These are phyloP conservation scores for Saturnispora mendoncae DNA, from an alignment of 805 yeast species.

Conservation along the genomic window DNA sequence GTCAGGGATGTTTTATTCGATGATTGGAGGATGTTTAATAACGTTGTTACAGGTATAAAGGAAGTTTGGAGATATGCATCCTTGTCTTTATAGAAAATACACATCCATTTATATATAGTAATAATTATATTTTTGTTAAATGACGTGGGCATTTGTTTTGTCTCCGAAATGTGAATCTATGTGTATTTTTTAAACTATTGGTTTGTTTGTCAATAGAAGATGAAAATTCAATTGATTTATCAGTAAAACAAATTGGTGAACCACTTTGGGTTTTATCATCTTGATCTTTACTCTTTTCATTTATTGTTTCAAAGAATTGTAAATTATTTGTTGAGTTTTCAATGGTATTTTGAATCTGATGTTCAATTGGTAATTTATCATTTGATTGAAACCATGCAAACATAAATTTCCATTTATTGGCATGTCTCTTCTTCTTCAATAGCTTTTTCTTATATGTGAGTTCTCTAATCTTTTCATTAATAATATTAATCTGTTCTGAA, in stretches of 20 bases:
- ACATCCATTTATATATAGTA: background rate
- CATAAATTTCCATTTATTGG: background rate
- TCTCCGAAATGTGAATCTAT: too few relatives aligned
- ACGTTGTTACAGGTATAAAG: slow-evolving; percentile 16
- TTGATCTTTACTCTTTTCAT: too few relatives aligned
- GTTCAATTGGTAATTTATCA: background rate
- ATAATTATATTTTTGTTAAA: too few relatives aligned
- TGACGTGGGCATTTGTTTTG: too few relatives aligned
- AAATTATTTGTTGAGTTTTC: background rate
- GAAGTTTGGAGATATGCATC: slow-evolving; percentile 16
- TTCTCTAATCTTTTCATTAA: slow-evolving; percentile 1
- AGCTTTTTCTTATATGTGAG: background rate
- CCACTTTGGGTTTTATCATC: background rate
- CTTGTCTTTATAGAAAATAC: background rate
- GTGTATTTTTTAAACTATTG: too few relatives aligned
- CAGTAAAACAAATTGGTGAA: too few relatives aligned
- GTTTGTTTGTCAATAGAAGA: too few relatives aligned
- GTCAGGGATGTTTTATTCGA: slow-evolving; percentile 19
- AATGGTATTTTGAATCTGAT: too few relatives aligned
- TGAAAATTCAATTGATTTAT: too few relatives aligned
- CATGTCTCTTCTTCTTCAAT: slow-evolving; percentile 1
- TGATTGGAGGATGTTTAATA: slow-evolving; percentile 22
- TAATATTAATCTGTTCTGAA: background rate
- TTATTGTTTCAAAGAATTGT: background rate
- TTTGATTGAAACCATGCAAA: background rate